Evolutionary conservation across 192 early-diverging fungal species (phyloP).

Genomic region (Allomyces macrogynus): DNA sequence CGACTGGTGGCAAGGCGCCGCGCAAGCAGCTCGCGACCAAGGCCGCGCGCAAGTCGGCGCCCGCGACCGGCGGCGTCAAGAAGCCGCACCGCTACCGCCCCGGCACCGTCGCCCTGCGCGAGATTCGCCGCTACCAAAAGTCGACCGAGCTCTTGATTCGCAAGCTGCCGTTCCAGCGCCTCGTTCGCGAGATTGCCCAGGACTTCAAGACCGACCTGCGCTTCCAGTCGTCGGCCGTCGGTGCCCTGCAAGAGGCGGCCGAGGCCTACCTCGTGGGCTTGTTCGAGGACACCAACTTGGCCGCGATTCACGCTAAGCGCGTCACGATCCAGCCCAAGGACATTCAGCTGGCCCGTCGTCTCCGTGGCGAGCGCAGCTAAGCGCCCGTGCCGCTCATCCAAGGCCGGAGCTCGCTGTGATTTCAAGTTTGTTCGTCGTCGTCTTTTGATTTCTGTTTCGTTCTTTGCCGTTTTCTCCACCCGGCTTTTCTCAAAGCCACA

Average conservation of each 20-base stretch:
- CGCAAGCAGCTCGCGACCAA: slow-evolving; percentile 92
- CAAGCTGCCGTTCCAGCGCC: slow-evolving; percentile 83
- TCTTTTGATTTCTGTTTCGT: background rate
- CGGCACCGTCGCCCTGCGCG: slow-evolving; percentile 71
- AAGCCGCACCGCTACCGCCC: slow-evolving; percentile 11
- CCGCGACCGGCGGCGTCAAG: slow-evolving; percentile 87
- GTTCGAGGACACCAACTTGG: slow-evolving; percentile 97
- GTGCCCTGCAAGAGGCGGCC: slow-evolving; percentile 96
- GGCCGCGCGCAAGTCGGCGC: slow-evolving; percentile 91
- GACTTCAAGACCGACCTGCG: slow-evolving; percentile 99
- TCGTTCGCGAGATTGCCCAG: slow-evolving; percentile 98
- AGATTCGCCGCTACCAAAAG: slow-evolving; percentile 90
- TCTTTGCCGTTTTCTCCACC: slow-evolving; percentile 2
- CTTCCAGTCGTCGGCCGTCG: slow-evolving; percentile 98
- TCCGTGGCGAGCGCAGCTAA: slow-evolving; percentile 55
- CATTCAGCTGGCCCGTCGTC: slow-evolving; percentile 90
- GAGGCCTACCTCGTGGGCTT: slow-evolving; percentile 80
- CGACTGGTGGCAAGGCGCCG: slow-evolving; percentile 97
- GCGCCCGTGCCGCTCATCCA: background rate
- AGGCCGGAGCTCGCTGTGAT: too few relatives aligned
- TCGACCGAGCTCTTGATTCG: slow-evolving; percentile 85
- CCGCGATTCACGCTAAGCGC: slow-evolving; percentile 98
- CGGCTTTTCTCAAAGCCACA: slow-evolving; percentile 5
- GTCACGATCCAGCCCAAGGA: slow-evolving; percentile 99
- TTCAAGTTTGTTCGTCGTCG: too few relatives aligned